Evolutionary conservation across 192 early-diverging fungal species (phyloP), one percentile per base, ranked within the genome.

Genomic region (Linnemannia zychae): DNA sequence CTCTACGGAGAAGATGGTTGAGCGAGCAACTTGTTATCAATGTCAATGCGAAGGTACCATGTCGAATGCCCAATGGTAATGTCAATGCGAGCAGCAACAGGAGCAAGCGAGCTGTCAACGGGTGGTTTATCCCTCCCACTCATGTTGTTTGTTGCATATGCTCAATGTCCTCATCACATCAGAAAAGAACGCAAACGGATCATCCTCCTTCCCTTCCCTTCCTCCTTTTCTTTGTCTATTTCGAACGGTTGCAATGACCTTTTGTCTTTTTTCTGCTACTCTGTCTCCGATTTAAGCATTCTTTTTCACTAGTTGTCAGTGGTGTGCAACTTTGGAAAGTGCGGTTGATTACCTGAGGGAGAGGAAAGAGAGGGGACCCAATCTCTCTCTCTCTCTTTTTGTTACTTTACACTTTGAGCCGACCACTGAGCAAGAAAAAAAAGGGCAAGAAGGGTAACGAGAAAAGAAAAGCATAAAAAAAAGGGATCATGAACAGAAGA

Each of bases 321-420:
- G 24, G 57, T 63, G 57, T 63, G 53, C 53, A 24, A 24, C 12
- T 60, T 28, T 60, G 9, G 48, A 17, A 15, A 2, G 22, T n/a
- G 22, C 1, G 4, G n/a, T 60, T 60, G 57, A 63, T 63, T 63
- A 63, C 57, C 28, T 28, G 57, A 63, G 28, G 57, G 11, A 24
- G n/a, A 28, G 24, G 31, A 12, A 31, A 63, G 57, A 17, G 16
- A 49, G 48, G 48, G 48, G 48, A 49, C 48, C 17, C 48, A 11
- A 17, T 49, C 16, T 49, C 48, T 15, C 17, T 49, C 48, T 11
- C 1, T 31, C 13, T 31, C 28, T 63, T 15, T 63, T 31, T 63
- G 57, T 63, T 63, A 31, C 57, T 63, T 63, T 57, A 57, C n/a
- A n/a, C 52, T 57, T 57, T 52, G 50, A 44, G 40, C 40, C 20